phyloP scores from a whole-genome alignment of 2,329 filamentous ascomycete species.

The Trichoderma cornu-damae region DNA sequence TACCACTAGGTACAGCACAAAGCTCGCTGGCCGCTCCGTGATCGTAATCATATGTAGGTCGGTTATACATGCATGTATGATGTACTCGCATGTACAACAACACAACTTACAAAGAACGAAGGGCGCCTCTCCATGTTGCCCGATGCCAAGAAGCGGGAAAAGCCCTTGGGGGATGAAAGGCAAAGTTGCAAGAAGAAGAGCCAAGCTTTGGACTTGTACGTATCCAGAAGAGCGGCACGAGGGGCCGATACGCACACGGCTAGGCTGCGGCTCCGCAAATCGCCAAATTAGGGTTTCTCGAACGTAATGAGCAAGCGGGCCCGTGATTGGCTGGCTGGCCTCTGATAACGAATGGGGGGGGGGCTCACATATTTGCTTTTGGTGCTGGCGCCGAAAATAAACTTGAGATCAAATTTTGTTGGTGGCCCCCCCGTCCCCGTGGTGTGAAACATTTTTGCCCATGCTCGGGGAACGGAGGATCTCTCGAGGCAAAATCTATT shows the following conservation, averaged over 20 bases:
- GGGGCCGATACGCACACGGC: neutral
- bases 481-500: neutral
- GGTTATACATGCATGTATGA: too few species aligned
- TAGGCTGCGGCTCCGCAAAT: conserved; percentile 14
- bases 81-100: too few species aligned
- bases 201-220: neutral
- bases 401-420: too few species aligned
- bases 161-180: too few species aligned
- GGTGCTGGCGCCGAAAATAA: too few species aligned
- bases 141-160: too few species aligned
- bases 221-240: conserved; percentile 2
- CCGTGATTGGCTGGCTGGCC: neutral
- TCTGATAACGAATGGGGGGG: conserved; percentile 18
- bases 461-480: conserved; percentile 3
- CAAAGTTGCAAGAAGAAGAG: neutral
- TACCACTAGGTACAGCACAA: too few species aligned
- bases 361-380: neutral
- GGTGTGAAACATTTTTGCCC: neutral
- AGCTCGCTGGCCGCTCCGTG: too few species aligned
- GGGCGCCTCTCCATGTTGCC: too few species aligned
- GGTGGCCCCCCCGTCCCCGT: too few species aligned
- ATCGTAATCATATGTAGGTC: too few species aligned
- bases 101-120: too few species aligned
- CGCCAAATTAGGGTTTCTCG: conserved; percentile 17
- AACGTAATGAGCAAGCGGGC: conserved; percentile 19